A percentile compares a stretch with the other conserved stretches of the same genome.
Evolutionary conservation across 345 rosid genomes (phyloP).

Genomic region (Excoecaria agallocha): DNA sequence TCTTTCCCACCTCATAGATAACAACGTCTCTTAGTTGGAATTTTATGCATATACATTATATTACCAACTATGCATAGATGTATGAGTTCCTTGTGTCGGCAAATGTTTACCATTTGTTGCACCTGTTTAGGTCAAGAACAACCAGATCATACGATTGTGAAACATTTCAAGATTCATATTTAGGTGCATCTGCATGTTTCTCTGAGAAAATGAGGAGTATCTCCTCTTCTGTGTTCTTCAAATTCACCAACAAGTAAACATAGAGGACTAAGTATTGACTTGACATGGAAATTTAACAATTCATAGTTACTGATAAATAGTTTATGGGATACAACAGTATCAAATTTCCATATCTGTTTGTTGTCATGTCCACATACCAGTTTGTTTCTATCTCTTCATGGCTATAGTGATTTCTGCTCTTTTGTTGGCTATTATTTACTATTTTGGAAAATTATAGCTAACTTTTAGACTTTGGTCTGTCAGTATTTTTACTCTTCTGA

Average conservation of each 20-base stretch:
- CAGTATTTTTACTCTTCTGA: constrained; percentile 95
- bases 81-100: background rate
- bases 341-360: no score
- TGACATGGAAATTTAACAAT: no score
- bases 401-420: constrained; percentile 1
- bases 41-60: background rate
- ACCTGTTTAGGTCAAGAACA: background rate
- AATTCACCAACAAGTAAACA: no score
- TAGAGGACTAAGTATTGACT: no score
- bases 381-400: background rate
- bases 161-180: background rate
- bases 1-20: no score
- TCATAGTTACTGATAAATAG: no score
- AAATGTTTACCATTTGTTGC: background rate
- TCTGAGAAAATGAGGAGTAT: no score
- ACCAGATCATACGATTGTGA: background rate
- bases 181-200: constrained; percentile 3
- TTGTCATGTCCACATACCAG: background rate
- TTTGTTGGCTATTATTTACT: constrained; percentile 7
- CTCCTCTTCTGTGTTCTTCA: no score
- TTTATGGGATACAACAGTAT: no score
- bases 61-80: background rate
- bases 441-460: background rate
- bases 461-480: constrained; percentile 5
- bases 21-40: background rate